These are phyloP conservation scores for Hypomontagnella submonticulosa DNA, from an alignment of 495 filamentous ascomycete species.

Conservation along the genomic window DNA sequence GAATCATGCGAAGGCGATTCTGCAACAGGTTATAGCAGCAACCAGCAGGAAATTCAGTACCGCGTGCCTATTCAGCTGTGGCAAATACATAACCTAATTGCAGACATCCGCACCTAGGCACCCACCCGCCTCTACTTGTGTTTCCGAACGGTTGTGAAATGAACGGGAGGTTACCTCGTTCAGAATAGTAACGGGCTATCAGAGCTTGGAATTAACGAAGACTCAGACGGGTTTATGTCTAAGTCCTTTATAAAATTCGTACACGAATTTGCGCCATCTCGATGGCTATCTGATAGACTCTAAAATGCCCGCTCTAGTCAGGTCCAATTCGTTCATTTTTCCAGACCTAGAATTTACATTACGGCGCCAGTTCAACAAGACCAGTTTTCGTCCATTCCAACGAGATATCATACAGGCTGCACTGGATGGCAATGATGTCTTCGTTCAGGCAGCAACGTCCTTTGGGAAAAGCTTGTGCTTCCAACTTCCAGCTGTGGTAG, in stretches of 20 bases:
- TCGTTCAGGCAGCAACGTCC: slow-evolving; percentile 94
- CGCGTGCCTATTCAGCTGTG: too few species aligned
- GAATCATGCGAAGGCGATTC: too few species aligned
- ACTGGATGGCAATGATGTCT: slow-evolving; percentile 88
- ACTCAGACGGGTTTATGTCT: background rate
- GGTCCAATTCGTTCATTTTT: slow-evolving; percentile 57
- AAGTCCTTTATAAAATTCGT: background rate
- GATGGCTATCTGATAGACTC: background rate
- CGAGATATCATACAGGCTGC: slow-evolving; percentile 86
- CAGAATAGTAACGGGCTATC: too few species aligned
- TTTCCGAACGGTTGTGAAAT: too few species aligned
- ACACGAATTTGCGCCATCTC: background rate
- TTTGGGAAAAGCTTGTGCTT: slow-evolving; percentile 97
- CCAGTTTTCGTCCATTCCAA: slow-evolving; percentile 75
- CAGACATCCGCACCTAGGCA: too few species aligned
- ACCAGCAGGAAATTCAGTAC: too few species aligned
- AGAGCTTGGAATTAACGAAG: too few species aligned
- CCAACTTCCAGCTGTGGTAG: slow-evolving; percentile 88
- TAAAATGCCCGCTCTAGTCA: slow-evolving; percentile 54
- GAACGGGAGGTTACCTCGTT: too few species aligned
- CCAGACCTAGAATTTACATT: slow-evolving; percentile 87
- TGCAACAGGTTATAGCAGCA: too few species aligned
- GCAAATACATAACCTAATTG: too few species aligned
- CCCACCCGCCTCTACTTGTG: too few species aligned
- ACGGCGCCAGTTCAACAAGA: slow-evolving; percentile 82